Evolutionary conservation across 2,329 filamentous ascomycete species (phyloP), one percentile per base, ranked within the genome.

Genomic region (Penicillium sp.): DNA sequence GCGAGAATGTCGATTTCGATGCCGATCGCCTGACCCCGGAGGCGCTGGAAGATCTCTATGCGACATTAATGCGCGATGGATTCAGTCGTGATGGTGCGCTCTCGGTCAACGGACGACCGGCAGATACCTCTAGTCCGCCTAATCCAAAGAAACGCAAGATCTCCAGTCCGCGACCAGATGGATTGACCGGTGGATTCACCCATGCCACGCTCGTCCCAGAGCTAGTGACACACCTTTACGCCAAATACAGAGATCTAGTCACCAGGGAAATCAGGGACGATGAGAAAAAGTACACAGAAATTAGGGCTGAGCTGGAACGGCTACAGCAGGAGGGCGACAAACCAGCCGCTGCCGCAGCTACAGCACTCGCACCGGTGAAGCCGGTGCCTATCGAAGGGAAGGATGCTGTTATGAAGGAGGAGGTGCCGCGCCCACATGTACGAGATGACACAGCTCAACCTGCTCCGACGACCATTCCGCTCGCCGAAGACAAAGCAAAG

Each of bases 1-100:
- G 84, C 66, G 82, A 87, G 68, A 86, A 87, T 75, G 80, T 81
- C 44, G 82, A 82, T 34, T 96, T 89, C 77, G 88, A 96, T 79
- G 81, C 84, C 64, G 78, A 81, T 66, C 86, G 92, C 60, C 78
- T 97, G 71, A 88, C 81, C 47, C 86, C 92, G 8, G 89, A 92
- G 74, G 85, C 91, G 43, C 79, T 97, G 64, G 86, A 90, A 74
- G 84, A 88, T 69, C 82, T 94, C 51, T 97, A 95, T 73, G 78
- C 92, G 64, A 82, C 85, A 57, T 78, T 96, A 57, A 75, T 97
- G 71, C 84, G 85, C 64, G 89, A 95, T 64, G 91, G 94, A 73
- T 83, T 88, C 60, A 73, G 74, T 21, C 80, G 78, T 21, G 62
- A 57, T 68, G 73, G 25, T 74, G 72, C 58, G 68, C 66, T 19